Base-by-base conservation (phyloP, 306 rosid species). In the Vicia sativa region DNA sequence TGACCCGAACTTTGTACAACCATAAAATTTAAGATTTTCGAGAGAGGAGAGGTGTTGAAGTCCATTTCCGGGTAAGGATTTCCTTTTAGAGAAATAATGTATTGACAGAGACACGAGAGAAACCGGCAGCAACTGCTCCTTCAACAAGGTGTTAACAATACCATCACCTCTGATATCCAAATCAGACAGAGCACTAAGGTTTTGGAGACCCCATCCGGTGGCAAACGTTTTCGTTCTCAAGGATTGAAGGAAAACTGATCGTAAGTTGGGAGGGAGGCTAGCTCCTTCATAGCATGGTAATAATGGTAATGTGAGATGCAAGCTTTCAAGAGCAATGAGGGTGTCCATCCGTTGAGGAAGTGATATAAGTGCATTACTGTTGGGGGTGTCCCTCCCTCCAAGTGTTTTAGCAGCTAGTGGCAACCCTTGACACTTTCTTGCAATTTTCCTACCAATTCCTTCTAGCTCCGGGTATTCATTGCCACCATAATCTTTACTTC, bases 351-450 rank as follows among this genome's bases (percentile, higher is more conserved):
- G 35, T 29, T 29, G 35, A 29, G 35, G 35, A 29, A 29, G 35
- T 29, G 35, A 29, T 29, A 29, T 29, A 29, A 29, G 35, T 29
- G 7, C 35, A 29, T 29, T 29, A 29, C 35, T 2, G 38, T 34
- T 34, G 38, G 38, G 37, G 37, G 37, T 50, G 48, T 48, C 15
- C 23, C 28, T 46, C 11, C 75, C 73, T 60, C 83, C 88, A 3
- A 83, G 15, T 57, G 81, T 67, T 73, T 80, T 77, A 7, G 74
- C 83, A 25, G 85, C 85, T 65, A 78, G 2, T 7, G 88, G 88
- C 55, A 84, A 56, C 10, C 88, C 88, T 11, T 37, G 77, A 11
- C 85, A 78, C 70, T 62, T 80, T 8, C n/a, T 41, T 11, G 45
- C 1, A 41, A 41, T 41, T 13, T 41, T 41, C 45, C n/a, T 41